Evolutionary conservation across 179 eudicot genomes (phyloP).

Genomic region (Carnegiea gigantea): DNA sequence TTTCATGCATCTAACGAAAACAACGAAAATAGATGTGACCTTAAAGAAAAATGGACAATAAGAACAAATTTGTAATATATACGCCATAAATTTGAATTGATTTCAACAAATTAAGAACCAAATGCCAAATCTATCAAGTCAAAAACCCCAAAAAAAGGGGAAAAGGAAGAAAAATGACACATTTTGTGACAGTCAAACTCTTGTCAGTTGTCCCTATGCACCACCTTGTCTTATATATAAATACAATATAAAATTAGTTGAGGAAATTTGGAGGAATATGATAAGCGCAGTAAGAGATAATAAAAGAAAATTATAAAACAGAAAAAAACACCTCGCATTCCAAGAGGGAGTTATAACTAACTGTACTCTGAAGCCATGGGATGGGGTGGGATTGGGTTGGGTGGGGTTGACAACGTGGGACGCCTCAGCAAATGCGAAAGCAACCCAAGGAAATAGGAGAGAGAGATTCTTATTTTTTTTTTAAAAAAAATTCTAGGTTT

Average conservation of each 20-base stretch:
- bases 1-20: not conserved
- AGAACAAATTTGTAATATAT: not conserved
- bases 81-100: not conserved
- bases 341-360: constrained; percentile 5
- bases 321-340: not conserved
- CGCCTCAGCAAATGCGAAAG: not conserved
- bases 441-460: not conserved
- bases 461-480: not conserved
- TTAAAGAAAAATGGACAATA: not conserved
- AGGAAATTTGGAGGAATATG: not conserved
- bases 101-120: not conserved
- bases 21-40: not conserved
- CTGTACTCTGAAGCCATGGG: constrained; percentile 1
- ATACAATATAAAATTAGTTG: not conserved
- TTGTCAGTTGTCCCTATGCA: not conserved
- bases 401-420: not conserved
- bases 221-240: not conserved
- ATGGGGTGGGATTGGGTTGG: not conserved
- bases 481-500: not conserved
- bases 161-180: not conserved
- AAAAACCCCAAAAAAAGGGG: not conserved
- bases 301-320: not conserved
- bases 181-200: not conserved
- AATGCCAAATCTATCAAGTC: not conserved
- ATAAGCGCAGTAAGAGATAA: not conserved